Base-by-base conservation (phyloP, 306 rosid genomes). In the Alnus rubra region DNA sequence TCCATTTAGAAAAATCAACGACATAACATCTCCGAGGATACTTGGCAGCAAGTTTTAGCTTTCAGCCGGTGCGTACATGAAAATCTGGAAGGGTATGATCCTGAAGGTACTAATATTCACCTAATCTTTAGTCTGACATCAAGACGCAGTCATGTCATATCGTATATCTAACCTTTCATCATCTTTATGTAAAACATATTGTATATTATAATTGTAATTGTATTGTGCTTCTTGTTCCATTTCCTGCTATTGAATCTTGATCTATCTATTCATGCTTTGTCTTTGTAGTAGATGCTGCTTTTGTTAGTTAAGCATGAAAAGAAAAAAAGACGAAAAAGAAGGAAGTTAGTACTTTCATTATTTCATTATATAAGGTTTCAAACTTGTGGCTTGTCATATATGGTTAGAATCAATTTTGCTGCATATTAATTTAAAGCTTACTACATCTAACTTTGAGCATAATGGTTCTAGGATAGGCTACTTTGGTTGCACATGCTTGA, bases 41-140 rank as follows among this genome's bases (percentile, higher is more conserved):
- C 98, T 15, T 96, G 99, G 99, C 86, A 81, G 81, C 99, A 96
- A 88, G 98, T 93, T 74, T 84, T 96, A 70, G 94, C 99, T 85
- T 96, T 96, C 84, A 96, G 98, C 86, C 83, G 92, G 80, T 88
- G 94, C 84, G 97, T 92, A 12, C 97, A 87, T 23, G 96, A 96
- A 83, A 91, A 78, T 88, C 82, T 96, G 87, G 94, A 90, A 69
- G 96, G 97, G 67, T 96, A 96, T 85, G 99, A 96, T 84, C 94
- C 94, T 50, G 97, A 89, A 93, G 99, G 99, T 95, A 93, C 71
- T 79, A 64, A 39, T 81, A 73, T 79, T 37, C 28, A 65, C 49
- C 28, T 5, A n/a, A 16, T 65, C 71, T 35, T 37, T 65, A 3
- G n/a, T 37, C 30, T 15, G 4, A 63, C 2, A 13, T 63, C 13